Evolutionary conservation across 805 yeast genomes (phyloP).

Genomic region (Wickerhamiella kurtzmanii): DNA sequence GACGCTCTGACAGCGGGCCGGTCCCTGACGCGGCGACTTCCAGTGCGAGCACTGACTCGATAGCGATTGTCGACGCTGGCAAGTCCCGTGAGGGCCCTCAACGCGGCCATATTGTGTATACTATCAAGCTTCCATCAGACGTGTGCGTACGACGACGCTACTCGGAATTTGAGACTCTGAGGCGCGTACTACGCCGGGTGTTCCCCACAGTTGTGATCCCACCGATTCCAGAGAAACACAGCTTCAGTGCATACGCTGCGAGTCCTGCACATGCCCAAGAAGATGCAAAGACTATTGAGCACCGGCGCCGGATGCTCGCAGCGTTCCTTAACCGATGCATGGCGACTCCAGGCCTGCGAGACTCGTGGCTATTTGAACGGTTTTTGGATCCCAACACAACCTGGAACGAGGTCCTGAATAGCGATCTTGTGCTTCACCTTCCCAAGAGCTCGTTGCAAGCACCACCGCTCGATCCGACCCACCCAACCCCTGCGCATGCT

Average conservation of each 20-base stretch:
- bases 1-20: neutral
- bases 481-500: constrained; percentile 45
- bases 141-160: constrained; percentile 66
- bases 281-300: constrained; percentile 37
- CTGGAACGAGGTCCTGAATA: constrained; percentile 61
- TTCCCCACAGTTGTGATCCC: constrained; percentile 79
- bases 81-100: constrained; percentile 70
- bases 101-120: constrained; percentile 69
- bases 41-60: constrained; percentile 3
- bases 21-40: constrained; percentile 1
- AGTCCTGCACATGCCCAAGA: constrained; percentile 34
- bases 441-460: constrained; percentile 42
- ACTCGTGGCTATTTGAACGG: constrained; percentile 50
- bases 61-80: constrained; percentile 60
- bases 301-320: constrained; percentile 60
- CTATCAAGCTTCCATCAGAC: constrained; percentile 48
- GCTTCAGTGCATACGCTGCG: constrained; percentile 37
- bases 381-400: constrained; percentile 76
- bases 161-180: constrained; percentile 78
- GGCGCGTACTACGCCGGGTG: constrained; percentile 54
- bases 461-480: constrained; percentile 48
- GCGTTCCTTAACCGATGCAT: constrained; percentile 69
- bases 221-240: constrained; percentile 83
- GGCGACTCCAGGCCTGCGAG: constrained; percentile 40
- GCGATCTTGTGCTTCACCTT: constrained; percentile 42